phyloP scores from a whole-genome alignment of 1,284 basidiomycete species.

The Tremellales sp. region DNA sequence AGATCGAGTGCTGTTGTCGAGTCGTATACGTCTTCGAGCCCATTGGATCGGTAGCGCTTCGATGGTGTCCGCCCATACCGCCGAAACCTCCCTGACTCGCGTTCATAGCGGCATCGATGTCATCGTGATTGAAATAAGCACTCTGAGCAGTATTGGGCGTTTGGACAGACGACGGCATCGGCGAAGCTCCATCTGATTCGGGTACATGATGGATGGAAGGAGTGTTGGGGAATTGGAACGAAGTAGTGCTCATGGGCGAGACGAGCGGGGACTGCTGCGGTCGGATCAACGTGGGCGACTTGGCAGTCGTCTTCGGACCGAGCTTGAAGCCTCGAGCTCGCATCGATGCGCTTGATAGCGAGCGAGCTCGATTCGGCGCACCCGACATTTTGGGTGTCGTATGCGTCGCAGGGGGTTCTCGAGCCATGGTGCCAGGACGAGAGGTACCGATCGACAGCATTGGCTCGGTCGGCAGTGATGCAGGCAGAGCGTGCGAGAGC shows the following conservation, averaged over 20 bases:
- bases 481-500: no score
- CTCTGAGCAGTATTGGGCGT: constrained; percentile 22
- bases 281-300: constrained; percentile 4
- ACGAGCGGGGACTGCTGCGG: constrained; percentile 1
- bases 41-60: no score
- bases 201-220: not conserved
- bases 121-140: constrained; percentile 7
- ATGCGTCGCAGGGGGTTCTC: not conserved
- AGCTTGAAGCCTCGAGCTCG: constrained; percentile 13
- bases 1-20: no score
- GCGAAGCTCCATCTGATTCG: constrained; percentile 13
- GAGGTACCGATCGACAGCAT: no score
- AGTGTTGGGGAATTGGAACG: constrained; percentile 1
- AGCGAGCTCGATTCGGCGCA: constrained; percentile 2
- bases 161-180: constrained; percentile 14
- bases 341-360: constrained; percentile 23
- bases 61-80: no score
- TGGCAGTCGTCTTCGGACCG: not conserved
- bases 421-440: not conserved
- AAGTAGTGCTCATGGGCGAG: constrained; percentile 5
- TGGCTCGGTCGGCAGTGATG: no score
- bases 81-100: no score
- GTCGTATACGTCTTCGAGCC: no score
- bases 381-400: not conserved
- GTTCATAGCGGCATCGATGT: no score